Evolutionary conservation across 1,284 basidiomycete genomes (phyloP), one percentile per base, ranked within the genome.

Genomic region (Megacollybia platyphylla): DNA sequence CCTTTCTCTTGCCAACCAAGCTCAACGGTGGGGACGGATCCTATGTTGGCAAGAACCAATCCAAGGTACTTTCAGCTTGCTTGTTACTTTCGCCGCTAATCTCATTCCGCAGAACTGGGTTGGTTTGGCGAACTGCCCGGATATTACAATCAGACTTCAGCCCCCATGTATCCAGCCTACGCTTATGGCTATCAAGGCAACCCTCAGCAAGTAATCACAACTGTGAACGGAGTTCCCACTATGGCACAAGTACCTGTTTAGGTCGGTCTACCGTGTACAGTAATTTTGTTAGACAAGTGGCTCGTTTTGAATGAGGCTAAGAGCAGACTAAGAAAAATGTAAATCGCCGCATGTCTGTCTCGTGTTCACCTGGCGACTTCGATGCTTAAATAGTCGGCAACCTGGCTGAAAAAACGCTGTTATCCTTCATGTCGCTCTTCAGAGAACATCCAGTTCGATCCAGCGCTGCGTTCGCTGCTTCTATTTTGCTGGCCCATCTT

Each of bases 231-330:
- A 35, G 67, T 64, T 38, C 65, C 80, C 11, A 68, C 70, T n/a
- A 62, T 86, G 43, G 75, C 72, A 9, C 76, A 79, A 52, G 61
- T 83, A 13, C 76, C 74, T 13, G 64, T 72, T 24, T 24, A 24
- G 20, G 20, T 24, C 20, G 20, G 5, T 24, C 20, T 24, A 24
- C 20, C 20, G 20, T 24, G 20, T 24, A 24, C 2, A 24, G 20
- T 24, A 24, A 4, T 24, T 24, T 24, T 24, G 20, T 4, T 24
- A 24, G 15, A 15, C 15, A 15, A 15, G 15, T 15, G 15, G 20
- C 5, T 4, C 5, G 1, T 24, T 24, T 24, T 24, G 20, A 24
- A 24, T 24, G 17, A 20, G 10, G 9, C 10, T 15, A 24, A 4
- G 20, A 5, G 20, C 36, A 20, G 24, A 18, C 36, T 37, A 36